Evolutionary conservation across 176 grass and related monocot species (phyloP), one percentile per base, ranked within the genome.

Genomic region (Calamus simplicifolius): DNA sequence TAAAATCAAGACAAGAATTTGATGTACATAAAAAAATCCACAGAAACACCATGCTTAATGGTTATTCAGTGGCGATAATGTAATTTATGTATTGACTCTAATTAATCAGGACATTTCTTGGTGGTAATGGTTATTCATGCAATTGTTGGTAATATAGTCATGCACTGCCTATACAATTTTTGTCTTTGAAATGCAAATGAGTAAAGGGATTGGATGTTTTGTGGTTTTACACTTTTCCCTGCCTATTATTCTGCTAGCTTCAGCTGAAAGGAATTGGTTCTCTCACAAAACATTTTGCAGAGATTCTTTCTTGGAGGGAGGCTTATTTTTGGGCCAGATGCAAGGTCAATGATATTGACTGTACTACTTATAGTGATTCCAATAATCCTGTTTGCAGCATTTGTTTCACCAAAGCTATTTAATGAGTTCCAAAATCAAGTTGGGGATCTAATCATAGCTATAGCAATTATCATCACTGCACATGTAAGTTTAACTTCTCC

Each of bases 311-410:
- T 81, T 67, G 86, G 78, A 69, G 86, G 86, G 71, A 81, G 86
- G 69, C 78, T 89, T 72, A 81, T 85, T 64, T 89, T 89, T 72
- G 86, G 86, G 56, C 86, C 86, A 60, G 81, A 89, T 82, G 81
- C 79, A 72, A 81, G 78, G 29, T 82, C 81, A 49, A 67, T 89
- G 14, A 5, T 81, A 50, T 63, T 85, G 54, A 89, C 86, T 58
- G 49, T 89, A 66, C 78, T 78, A 69, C 73, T 89, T 57, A 82
- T 89, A 27, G 63, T 85, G 61, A 27, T 69, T 29, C 86, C 86
- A 51, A 74, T 89, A 51, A 67, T 81, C 43, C 48, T 85, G 43
- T 89, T 89, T 72, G 67, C 74, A 29, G 74, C 75, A 3, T 73
- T 84, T 25, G 78, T 85, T 79, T 81, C 67, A 48, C 62, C 19